Evolutionary conservation across 306 rosid genomes (phyloP).

Genomic region (Prunus kanzakura): DNA sequence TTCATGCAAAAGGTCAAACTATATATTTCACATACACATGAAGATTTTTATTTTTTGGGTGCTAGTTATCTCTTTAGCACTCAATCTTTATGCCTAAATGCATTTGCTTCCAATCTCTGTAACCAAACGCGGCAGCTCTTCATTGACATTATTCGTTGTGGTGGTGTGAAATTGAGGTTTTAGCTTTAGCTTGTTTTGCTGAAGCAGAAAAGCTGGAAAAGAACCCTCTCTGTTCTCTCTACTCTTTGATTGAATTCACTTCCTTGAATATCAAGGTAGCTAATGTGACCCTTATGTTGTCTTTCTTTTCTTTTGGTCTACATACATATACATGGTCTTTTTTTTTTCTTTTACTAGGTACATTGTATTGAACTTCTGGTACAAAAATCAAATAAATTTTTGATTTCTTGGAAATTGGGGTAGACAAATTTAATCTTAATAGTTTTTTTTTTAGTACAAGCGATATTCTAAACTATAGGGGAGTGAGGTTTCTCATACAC

Average conservation of each 20-base stretch:
- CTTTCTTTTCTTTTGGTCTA: slow-evolving; percentile 7
- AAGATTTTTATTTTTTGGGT: slow-evolving; percentile 1
- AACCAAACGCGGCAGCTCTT: slow-evolving; percentile 22
- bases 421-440: slow-evolving; percentile 16
- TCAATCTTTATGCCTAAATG: slow-evolving; percentile 9
- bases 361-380: not conserved
- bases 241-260: not conserved
- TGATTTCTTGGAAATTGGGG: slow-evolving; percentile 6
- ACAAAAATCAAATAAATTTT: no score
- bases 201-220: slow-evolving; percentile 50
- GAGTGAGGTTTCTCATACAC: no score
- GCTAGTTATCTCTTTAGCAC: slow-evolving; percentile 15
- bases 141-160: slow-evolving; percentile 19
- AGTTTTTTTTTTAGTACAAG: not conserved
- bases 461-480: no score
- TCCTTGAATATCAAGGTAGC: slow-evolving; percentile 37
- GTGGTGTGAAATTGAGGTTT: slow-evolving; percentile 24
- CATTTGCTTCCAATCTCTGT: slow-evolving; percentile 22
- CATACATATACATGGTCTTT: not conserved
- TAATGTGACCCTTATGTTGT: slow-evolving; percentile 4
- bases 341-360: not conserved
- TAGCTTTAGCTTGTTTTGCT: slow-evolving; percentile 46
- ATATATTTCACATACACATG: not conserved
- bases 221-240: slow-evolving; percentile 11
- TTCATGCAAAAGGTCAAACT: slow-evolving; percentile 42